These are phyloP conservation scores for Coemansia sp. DNA, from an alignment of 192 early-diverging fungal species.

Conservation along the genomic window DNA sequence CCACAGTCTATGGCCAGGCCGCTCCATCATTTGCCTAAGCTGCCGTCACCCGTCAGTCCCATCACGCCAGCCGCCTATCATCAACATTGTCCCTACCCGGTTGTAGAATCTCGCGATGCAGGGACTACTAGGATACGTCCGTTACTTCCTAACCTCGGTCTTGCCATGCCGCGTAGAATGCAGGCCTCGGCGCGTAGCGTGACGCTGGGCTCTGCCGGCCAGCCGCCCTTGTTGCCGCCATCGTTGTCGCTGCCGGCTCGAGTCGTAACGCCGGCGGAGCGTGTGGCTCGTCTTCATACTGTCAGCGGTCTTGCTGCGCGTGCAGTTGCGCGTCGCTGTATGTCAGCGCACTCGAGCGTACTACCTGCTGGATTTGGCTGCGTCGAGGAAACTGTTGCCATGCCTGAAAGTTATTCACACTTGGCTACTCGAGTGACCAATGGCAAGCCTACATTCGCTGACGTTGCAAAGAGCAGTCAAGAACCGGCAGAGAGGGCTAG, in stretches of 20 bases:
- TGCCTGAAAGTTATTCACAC: not conserved
- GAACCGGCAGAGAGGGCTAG: not conserved
- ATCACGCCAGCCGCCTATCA: slow-evolving; percentile 1
- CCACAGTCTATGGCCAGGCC: slow-evolving; percentile 24
- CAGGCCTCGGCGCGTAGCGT: slow-evolving; percentile 23
- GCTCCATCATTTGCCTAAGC: slow-evolving; percentile 17
- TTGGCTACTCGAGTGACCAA: not conserved
- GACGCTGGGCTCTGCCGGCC: slow-evolving; percentile 32
- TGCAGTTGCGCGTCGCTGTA: slow-evolving; percentile 53
- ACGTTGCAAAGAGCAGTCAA: slow-evolving; percentile 38
- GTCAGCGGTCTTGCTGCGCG: slow-evolving; percentile 57
- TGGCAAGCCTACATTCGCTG: slow-evolving; percentile 50
- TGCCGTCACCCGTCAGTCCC: slow-evolving; percentile 46
- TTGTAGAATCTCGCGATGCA: not conserved
- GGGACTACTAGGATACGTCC: slow-evolving; percentile 2
- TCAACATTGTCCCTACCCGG: not conserved
- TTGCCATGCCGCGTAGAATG: slow-evolving; percentile 5
- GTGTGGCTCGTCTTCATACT: slow-evolving; percentile 44
- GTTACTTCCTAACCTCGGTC: slow-evolving; percentile 2
- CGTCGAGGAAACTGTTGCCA: slow-evolving; percentile 17
- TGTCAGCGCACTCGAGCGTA: slow-evolving; percentile 42
- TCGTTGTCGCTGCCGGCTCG: slow-evolving; percentile 8
- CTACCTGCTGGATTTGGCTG: slow-evolving; percentile 31
- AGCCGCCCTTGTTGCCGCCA: not conserved
- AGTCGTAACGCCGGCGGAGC: slow-evolving; percentile 51